These are phyloP conservation scores for Penicillium sumatraense DNA, from an alignment of 2,329 filamentous ascomycete species.

Conservation along the genomic window DNA sequence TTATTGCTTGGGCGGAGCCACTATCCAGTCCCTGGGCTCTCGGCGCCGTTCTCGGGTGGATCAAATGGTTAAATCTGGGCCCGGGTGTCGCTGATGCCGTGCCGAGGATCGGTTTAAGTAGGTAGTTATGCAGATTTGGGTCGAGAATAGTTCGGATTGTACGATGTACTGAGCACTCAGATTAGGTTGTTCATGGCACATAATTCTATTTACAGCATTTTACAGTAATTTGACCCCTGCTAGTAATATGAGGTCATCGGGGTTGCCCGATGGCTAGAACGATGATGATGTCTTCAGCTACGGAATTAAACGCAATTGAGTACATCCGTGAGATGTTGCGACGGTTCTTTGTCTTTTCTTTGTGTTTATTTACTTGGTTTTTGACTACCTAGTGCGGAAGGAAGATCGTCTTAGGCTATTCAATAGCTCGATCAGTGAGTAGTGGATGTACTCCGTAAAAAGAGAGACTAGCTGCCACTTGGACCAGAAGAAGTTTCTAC, in stretches of 20 bases:
- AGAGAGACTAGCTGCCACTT: not conserved
- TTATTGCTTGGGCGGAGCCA: not conserved
- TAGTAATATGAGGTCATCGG: not conserved
- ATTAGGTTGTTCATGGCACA: not conserved
- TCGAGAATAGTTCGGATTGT: not conserved
- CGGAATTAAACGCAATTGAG: too few species aligned
- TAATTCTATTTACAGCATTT: too few species aligned
- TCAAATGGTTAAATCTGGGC: not conserved
- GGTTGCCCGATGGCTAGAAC: not conserved
- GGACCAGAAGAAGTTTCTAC: not conserved
- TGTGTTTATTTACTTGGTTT: not conserved
- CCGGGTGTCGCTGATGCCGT: not conserved
- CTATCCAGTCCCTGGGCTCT: not conserved
- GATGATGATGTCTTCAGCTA: not conserved
- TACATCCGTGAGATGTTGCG: not conserved
- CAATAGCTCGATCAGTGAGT: too few species aligned
- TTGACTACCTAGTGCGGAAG: not conserved
- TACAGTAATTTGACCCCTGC: not conserved
- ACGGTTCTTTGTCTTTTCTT: not conserved
- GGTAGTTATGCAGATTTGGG: not conserved
- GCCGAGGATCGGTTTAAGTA: not conserved
- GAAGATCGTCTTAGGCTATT: not conserved
- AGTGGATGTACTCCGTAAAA: not conserved
- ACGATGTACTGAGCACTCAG: too few species aligned
- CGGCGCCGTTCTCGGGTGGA: not conserved